Evolutionary conservation across 768 basidiomycete species (phyloP), one percentile per base, ranked within the genome.

Genomic region (Omphalotus guepiniiformis): DNA sequence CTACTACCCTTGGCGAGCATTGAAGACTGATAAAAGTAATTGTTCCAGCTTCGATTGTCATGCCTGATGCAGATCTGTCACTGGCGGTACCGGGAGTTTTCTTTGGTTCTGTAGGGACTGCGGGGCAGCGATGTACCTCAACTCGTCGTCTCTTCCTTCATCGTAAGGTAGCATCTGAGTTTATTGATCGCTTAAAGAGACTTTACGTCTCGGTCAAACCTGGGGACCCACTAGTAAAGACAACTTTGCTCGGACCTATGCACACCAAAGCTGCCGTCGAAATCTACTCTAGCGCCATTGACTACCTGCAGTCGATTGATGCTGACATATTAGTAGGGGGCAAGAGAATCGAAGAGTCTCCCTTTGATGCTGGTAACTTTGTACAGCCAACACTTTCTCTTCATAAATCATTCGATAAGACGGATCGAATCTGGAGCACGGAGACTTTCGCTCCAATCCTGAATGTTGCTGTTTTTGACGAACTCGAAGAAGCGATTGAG

Each of bases 131-230:
- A 37, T 97, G 95, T 71, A 98, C 95, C 2, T 85, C 93, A 27
- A 97, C 94, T 1, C 80, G 95, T 50, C 77, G 95, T 49, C 78
- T 97, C 16, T 91, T 90, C 67, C 75, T 97, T 48, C 95, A 98
- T 65, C 81, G 81, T 39, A 64, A 80, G 49, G 81, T 98, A 55
- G 85, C 93, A 1, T 57, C 75, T 22, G 71, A 80, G 44, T 93
- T 97, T 71, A 72, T 96, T 52, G 73, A 78, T 25, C 80, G 79
- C 15, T 81, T 98, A 6, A 72, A 82, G 57, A 75, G 74, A 39
- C 75, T 88, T 8, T 97, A 97, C 69, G 67, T 74, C 42, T 75
- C 80, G 12, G 65, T 93, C 27, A 72, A 68, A 26, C 84, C 85
- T 38, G 94, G 91, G n/a, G 92, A 97, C 64, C 95, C 95, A 11